Conservation (phyloP, 2,329 filamentous ascomycete genomes). For the Macrophomina pseudophaseolina region DNA sequence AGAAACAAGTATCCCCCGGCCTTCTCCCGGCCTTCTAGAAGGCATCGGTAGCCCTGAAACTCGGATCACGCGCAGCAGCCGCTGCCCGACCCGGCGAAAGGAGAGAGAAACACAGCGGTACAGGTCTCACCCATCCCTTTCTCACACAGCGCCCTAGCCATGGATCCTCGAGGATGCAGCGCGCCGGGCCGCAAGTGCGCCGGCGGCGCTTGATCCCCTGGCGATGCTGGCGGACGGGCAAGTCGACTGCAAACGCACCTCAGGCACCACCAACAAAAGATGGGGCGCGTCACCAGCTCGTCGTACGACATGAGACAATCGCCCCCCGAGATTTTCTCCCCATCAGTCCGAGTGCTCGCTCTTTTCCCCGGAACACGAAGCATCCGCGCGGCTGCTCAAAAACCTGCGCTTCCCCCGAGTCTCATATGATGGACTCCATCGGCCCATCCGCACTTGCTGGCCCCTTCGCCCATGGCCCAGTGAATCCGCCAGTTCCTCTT, state of each 20-base stretch:
- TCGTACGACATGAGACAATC: constrained; percentile 23
- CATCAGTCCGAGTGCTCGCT: neutral
- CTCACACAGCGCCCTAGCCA: neutral
- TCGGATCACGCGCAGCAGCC: neutral
- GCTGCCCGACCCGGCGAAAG: neutral
- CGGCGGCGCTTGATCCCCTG: neutral
- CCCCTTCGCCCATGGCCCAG: neutral
- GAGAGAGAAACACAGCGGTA: neutral
- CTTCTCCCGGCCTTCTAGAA: neutral
- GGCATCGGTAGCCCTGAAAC: neutral
- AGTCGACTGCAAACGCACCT: neutral
- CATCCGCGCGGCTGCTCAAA: neutral
- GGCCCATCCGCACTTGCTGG: neutral
- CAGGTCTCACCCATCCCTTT: neutral
- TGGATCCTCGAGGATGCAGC: neutral
- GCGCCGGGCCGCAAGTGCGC: constrained; percentile 16
- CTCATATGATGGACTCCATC: neutral
- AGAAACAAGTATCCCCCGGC: neutral
- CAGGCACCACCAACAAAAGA: constrained; percentile 4
- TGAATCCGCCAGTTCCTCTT: neutral
- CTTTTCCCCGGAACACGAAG: neutral
- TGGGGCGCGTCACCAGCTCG: constrained; percentile 23
- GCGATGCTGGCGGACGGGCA: neutral
- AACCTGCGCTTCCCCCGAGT: neutral
- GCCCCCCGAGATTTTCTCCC: constrained; percentile 18